These are phyloP conservation scores for Flaveria linearis DNA, from an alignment of 129 eudicot genomes.

Conservation along the genomic window DNA sequence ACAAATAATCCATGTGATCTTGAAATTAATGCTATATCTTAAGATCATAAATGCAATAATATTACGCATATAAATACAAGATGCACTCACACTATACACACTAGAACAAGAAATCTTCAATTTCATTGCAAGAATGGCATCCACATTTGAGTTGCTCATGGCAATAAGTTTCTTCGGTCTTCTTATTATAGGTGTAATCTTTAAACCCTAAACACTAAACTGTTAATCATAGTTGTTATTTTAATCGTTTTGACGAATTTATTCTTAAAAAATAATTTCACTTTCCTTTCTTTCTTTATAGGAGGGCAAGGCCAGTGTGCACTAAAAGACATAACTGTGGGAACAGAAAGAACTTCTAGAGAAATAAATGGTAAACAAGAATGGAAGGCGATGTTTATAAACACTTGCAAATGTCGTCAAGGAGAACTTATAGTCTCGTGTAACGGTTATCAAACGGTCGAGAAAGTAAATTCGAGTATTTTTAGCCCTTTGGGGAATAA, in stretches of 20 bases:
- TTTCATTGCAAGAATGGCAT: conserved; percentile 24
- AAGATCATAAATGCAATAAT: background rate
- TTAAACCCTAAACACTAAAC: background rate
- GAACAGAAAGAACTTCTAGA: conserved; percentile 19
- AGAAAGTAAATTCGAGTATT: conserved; percentile 19
- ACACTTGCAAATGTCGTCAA: conserved; percentile 31
- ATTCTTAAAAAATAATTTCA: background rate
- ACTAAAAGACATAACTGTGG: conserved; percentile 24
- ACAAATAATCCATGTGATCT: background rate
- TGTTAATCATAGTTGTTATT: background rate
- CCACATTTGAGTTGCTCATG: conserved; percentile 8
- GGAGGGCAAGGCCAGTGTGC: conserved; percentile 22
- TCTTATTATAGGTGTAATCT: conserved; percentile 17
- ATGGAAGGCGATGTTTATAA: conserved; percentile 33
- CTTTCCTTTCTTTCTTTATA: background rate
- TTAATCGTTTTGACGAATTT: background rate
- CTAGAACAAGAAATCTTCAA: conserved; percentile 6
- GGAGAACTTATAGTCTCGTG: conserved; percentile 24
- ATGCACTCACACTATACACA: conserved; percentile 7
- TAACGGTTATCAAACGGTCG: conserved; percentile 24
- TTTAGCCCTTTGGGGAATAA: conserved; percentile 19
- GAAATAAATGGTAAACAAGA: conserved; percentile 34
- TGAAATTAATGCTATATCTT: background rate
- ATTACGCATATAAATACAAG: background rate
- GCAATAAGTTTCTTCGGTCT: conserved; percentile 28